Evolutionary conservation across 2,329 filamentous ascomycete genomes (phyloP).

Genomic region (Monosporascus sp.): DNA sequence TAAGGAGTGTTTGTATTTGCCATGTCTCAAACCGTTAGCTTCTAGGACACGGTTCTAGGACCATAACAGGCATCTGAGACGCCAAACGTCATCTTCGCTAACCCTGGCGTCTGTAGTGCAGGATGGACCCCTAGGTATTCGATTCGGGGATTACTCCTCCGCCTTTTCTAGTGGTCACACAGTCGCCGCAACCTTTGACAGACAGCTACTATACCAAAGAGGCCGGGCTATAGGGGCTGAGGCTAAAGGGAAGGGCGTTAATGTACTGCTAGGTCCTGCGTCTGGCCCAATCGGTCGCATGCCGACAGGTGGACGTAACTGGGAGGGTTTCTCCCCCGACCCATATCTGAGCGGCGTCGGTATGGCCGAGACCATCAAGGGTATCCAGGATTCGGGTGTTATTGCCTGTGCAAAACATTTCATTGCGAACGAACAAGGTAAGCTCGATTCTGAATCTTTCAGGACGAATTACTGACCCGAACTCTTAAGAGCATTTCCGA

Average conservation of each 20-base stretch:
- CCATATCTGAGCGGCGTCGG: slow-evolving; percentile 68
- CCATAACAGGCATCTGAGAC: too few species aligned
- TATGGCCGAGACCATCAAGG: slow-evolving; percentile 68
- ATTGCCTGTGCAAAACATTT: slow-evolving; percentile 75
- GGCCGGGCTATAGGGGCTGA: slow-evolving; percentile 69
- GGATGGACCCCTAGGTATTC: slow-evolving; percentile 76
- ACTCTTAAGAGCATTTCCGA: slow-evolving; percentile 60
- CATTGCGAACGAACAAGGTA: slow-evolving; percentile 61
- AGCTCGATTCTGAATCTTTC: not conserved
- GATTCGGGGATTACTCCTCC: slow-evolving; percentile 71
- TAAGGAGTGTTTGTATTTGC: too few species aligned
- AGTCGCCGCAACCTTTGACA: slow-evolving; percentile 78
- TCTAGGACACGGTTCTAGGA: too few species aligned
- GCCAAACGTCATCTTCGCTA: not conserved
- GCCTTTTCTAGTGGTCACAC: slow-evolving; percentile 77
- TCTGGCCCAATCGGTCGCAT: slow-evolving; percentile 66
- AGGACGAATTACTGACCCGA: slow-evolving; percentile 9
- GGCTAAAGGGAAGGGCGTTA: slow-evolving; percentile 66
- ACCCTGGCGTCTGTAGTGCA: slow-evolving; percentile 46
- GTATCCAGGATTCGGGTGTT: slow-evolving; percentile 73
- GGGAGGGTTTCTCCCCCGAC: slow-evolving; percentile 68
- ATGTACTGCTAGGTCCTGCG: slow-evolving; percentile 68
- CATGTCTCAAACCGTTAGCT: too few species aligned
- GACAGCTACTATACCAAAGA: slow-evolving; percentile 62
- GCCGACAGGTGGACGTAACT: slow-evolving; percentile 64